phyloP scores from a whole-genome alignment of 2,329 filamentous ascomycete species.

The Lasiodiplodia hormozganensis region DNA sequence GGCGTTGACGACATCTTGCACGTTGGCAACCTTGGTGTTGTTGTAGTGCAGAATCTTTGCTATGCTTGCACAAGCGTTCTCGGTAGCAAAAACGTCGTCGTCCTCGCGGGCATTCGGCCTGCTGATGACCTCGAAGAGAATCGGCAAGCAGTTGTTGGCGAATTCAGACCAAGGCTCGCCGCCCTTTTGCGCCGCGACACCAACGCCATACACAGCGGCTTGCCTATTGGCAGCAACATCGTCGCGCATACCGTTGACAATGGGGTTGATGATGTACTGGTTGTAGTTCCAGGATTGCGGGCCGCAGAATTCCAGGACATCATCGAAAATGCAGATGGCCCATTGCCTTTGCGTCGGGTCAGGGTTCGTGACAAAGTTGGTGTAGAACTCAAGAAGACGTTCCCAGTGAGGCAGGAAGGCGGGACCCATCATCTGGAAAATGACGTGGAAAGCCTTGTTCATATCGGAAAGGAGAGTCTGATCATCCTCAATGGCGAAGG shows the following conservation, averaged over 20 bases:
- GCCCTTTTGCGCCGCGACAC: constrained; percentile 92
- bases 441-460: constrained; percentile 99
- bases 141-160: constrained; percentile 77
- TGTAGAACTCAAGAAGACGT: constrained; percentile 82
- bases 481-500: constrained; percentile 95
- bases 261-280: constrained; percentile 83
- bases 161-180: constrained; percentile 89
- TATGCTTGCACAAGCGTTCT: constrained; percentile 95
- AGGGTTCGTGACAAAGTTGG: constrained; percentile 77
- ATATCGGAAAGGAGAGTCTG: constrained; percentile 96
- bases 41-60: constrained; percentile 97
- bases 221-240: constrained; percentile 89
- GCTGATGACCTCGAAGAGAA: constrained; percentile 83
- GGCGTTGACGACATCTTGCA: constrained; percentile 76
- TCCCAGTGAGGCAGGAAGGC: constrained; percentile 90
- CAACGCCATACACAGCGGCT: constrained; percentile 94
- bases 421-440: constrained; percentile 94
- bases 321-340: constrained; percentile 99
- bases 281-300: constrained; percentile 86
- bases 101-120: constrained; percentile 83
- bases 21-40: constrained; percentile 74
- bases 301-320: constrained; percentile 96
- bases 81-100: constrained; percentile 95
- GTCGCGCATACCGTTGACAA: constrained; percentile 86
- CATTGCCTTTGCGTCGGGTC: constrained; percentile 96